phyloP scores from a whole-genome alignment of 108 stramenopile genomes.

The Epithemia pelagica region DNA sequence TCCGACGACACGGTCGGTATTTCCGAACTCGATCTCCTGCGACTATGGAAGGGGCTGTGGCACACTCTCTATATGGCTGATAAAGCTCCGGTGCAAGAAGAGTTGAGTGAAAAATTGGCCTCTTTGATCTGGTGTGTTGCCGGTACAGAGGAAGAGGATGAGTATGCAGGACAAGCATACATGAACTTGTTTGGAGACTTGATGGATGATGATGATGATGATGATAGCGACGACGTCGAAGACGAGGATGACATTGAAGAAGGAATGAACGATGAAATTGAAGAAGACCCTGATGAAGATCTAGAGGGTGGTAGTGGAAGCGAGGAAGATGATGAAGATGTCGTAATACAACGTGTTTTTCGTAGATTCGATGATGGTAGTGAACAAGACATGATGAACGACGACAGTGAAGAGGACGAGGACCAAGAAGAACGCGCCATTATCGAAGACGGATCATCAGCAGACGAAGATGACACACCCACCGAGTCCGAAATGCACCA shows the following conservation, averaged over 20 bases:
- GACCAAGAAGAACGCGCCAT: constrained; percentile 1
- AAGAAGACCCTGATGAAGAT: constrained; percentile 10
- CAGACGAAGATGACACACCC: too few relatives aligned
- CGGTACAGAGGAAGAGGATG: constrained; percentile 84
- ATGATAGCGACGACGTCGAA: constrained; percentile 18
- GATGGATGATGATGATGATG: constrained; percentile 27
- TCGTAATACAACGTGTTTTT: neutral
- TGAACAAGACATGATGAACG: constrained; percentile 7
- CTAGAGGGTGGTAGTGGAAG: neutral
- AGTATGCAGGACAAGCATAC: constrained; percentile 71
- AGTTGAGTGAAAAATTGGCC: constrained; percentile 62
- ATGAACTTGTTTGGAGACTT: constrained; percentile 33
- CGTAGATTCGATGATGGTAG: constrained; percentile 11
- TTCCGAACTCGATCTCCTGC: constrained; percentile 81
- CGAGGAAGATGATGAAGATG: constrained; percentile 6
- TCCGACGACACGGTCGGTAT: constrained; percentile 46
- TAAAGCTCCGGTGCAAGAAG: constrained; percentile 82
- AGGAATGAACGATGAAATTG: constrained; percentile 7
- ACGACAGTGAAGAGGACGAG: constrained; percentile 8
- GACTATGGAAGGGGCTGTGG: constrained; percentile 92
- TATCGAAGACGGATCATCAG: constrained; percentile 18
- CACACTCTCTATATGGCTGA: constrained; percentile 90
- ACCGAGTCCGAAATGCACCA: constrained; percentile 31
- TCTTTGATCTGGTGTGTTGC: constrained; percentile 81
- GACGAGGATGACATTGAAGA: constrained; percentile 14